These are phyloP conservation scores for Acanthamoeba lugdunensis DNA, from an alignment of 208 protist species.

Conservation along the genomic window DNA sequence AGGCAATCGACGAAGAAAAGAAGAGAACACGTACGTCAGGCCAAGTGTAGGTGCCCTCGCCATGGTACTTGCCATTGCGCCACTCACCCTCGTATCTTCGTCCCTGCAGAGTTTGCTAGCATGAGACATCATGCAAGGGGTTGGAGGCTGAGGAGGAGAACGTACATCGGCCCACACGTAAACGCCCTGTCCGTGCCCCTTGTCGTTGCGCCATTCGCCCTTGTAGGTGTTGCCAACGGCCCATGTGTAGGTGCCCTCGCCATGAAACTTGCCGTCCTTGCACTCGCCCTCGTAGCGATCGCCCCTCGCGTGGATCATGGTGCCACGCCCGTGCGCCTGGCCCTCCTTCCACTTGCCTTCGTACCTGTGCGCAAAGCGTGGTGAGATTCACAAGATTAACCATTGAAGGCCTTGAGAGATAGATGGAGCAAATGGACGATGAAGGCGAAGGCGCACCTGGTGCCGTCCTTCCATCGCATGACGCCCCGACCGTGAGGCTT, in stretches of 20 bases:
- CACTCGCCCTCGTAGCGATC: conserved; percentile 64
- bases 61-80: conserved; percentile 23
- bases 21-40: not conserved
- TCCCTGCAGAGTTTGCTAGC: not conserved
- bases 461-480: conserved; percentile 2
- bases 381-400: not conserved
- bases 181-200: not conserved
- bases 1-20: no score
- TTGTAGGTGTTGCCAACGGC: conserved; percentile 1
- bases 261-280: conserved; percentile 36
- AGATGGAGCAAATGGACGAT: not conserved
- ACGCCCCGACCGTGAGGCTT: not conserved
- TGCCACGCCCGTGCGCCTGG: conserved; percentile 17
- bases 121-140: no score
- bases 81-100: conserved; percentile 20
- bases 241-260: conserved; percentile 20
- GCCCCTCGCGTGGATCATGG: not conserved
- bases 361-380: not conserved
- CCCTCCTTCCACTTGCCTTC: conserved; percentile 46
- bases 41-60: conserved; percentile 3
- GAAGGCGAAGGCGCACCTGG: not conserved
- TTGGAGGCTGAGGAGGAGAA: not conserved
- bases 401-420: not conserved
- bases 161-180: not conserved
- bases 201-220: not conserved